Percentiles rank a stretch among this genome's conserved stretches.
Conservation (phyloP, 164 flowering plant genomes). For the Tetrastigma voinierianum region DNA sequence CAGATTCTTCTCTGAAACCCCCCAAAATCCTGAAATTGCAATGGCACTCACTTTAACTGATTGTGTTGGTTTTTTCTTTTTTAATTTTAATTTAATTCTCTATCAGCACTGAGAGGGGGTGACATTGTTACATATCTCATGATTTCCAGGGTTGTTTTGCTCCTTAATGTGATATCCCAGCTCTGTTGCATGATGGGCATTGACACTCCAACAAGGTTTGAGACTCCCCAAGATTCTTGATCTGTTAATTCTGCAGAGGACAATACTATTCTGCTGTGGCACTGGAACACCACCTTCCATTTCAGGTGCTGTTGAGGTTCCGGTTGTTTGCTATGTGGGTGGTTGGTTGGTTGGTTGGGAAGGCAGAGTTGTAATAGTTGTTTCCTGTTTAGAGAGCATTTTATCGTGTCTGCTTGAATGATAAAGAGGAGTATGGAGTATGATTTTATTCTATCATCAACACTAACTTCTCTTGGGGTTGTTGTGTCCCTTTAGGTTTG, state of each 20-base stretch:
- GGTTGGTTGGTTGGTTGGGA: too few species aligned
- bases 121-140: conserved; percentile 10
- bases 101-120: neutral
- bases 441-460: neutral
- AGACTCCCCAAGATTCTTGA: conserved; percentile 79
- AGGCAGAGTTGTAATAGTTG: neutral
- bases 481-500: too few species aligned
- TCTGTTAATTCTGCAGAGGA: conserved; percentile 1
- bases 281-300: neutral
- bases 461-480: too few species aligned
- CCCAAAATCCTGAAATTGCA: too few species aligned
- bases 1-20: too few species aligned
- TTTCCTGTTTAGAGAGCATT: neutral
- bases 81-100: neutral
- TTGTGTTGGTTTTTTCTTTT: neutral
- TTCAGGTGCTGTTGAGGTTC: neutral
- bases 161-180: conserved; percentile 80
- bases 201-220: conserved; percentile 90
- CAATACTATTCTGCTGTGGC: neutral
- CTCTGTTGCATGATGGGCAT: conserved; percentile 98
- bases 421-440: too few species aligned
- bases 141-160: conserved; percentile 83
- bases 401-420: neutral
- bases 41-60: neutral
- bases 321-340: neutral